Base-by-base conservation (phyloP, 208 protist genomes). In the Wallacemonas sp. region DNA sequence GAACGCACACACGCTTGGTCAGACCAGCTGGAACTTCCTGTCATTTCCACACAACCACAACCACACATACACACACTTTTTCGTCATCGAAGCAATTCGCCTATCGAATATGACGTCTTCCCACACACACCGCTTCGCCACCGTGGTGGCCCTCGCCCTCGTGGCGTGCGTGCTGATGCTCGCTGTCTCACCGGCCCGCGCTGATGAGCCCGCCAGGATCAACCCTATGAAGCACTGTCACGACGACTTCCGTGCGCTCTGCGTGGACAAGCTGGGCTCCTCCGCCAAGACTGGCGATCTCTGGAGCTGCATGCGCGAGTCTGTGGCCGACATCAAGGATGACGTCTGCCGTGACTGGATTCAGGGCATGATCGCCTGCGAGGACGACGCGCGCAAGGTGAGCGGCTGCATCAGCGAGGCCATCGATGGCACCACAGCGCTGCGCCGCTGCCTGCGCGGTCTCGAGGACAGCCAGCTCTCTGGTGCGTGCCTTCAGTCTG, bases 301-400 rank as follows among this genome's bases (percentile, higher is more conserved):
- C 59, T 84, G 77, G 81, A 45, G 46, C 14, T 87, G 81, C 33
- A 68, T 87, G 70, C 70, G 70, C 44, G 49, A 72, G 29, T 77
- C 77, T 44, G 25, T 57, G 1, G 57, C 74, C 10, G 11, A 57
- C 22, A 82, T 84, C 29, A 41, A 32, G 3, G 71, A 75, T 31
- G 66, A 52, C 1, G 33, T 63, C 25, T 87, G 81, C 46, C 48
- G 36, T 18, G 45, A 57, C 5, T 84, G 74, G 61, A 71, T 87
- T 26, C 39, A 63, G 16, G 82, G 78, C 33, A 62, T 80, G 54
- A 29, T 42, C 18, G 70, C 82, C 2, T 84, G 77, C 67, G 64
- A 59, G n/a, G 41, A 22, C 32, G 74, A 76, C 49, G 78, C 82
- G 2, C 41, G 68, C 31, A 76, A 73, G 62, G 57, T 64, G 2